phyloP scores from a whole-genome alignment of 345 rosid genomes.

The Ceriops zippeliana region DNA sequence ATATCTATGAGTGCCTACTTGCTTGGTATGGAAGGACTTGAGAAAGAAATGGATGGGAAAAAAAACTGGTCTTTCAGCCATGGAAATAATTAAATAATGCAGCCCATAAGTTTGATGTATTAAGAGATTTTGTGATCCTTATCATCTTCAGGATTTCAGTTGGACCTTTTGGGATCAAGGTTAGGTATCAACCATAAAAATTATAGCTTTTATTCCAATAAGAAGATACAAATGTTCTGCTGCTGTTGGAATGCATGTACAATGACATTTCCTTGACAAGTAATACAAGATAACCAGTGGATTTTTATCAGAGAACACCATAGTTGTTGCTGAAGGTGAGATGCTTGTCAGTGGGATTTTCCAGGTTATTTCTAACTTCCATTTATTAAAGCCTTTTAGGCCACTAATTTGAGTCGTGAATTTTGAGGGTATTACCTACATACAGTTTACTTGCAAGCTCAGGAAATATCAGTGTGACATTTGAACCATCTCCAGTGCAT shows the following conservation, averaged over 20 bases:
- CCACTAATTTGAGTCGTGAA: no score
- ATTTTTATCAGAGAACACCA: conserved; percentile 83
- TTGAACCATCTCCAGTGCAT: no score
- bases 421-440: background rate
- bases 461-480: no score
- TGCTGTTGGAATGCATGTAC: background rate
- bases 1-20: background rate
- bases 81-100: no score
- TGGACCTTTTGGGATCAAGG: no score
- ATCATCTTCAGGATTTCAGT: no score
- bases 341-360: conserved; percentile 74
- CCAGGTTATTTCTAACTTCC: conserved; percentile 46
- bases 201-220: no score
- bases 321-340: conserved; percentile 89
- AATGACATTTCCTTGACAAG: conserved; percentile 45
- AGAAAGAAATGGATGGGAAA: background rate
- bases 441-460: no score
- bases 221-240: no score
- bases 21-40: background rate
- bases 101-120: background rate
- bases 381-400: no score
- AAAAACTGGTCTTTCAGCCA: no score
- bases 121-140: conserved; percentile 1
- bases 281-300: conserved; percentile 82
- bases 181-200: no score